Evolutionary conservation across 805 yeast genomes (phyloP).

Genomic region (Candida coleopterorum): DNA sequence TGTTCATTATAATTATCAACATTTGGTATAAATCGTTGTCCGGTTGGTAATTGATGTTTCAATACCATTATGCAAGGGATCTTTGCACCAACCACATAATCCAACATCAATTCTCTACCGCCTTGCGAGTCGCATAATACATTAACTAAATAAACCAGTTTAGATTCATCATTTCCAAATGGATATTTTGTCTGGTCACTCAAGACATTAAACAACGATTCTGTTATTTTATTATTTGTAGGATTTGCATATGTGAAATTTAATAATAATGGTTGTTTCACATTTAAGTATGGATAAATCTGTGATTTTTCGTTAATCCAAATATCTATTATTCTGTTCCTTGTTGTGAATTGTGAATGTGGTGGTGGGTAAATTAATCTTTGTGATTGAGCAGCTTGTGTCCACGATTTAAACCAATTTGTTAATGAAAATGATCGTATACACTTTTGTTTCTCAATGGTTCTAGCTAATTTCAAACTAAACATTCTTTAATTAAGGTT

Average conservation of each 20-base stretch:
- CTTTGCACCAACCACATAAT: slow-evolving; percentile 45
- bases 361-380: slow-evolving; percentile 37
- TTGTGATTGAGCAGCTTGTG: slow-evolving; percentile 12
- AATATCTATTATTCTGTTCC: slow-evolving; percentile 34
- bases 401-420: slow-evolving; percentile 9
- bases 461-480: slow-evolving; percentile 6
- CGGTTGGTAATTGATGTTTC: slow-evolving; percentile 56
- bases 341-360: slow-evolving; percentile 32
- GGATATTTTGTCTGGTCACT: slow-evolving; percentile 22
- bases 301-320: slow-evolving; percentile 54
- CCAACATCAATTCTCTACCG: slow-evolving; percentile 51
- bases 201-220: slow-evolving; percentile 42
- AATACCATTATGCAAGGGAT: slow-evolving; percentile 69
- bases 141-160: slow-evolving; percentile 57
- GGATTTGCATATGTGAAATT: slow-evolving; percentile 73
- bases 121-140: slow-evolving; percentile 66
- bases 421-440: slow-evolving; percentile 6
- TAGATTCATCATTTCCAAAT: slow-evolving; percentile 29
- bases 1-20: slow-evolving; percentile 20
- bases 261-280: slow-evolving; percentile 59
- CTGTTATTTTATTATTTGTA: slow-evolving; percentile 57
- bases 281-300: slow-evolving; percentile 47
- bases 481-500: slow-evolving; percentile 4
- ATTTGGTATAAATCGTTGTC: slow-evolving; percentile 19
- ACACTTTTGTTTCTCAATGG: not conserved